Conservation (phyloP, 1,284 basidiomycete species). For the Rhodotorula sp. region DNA sequence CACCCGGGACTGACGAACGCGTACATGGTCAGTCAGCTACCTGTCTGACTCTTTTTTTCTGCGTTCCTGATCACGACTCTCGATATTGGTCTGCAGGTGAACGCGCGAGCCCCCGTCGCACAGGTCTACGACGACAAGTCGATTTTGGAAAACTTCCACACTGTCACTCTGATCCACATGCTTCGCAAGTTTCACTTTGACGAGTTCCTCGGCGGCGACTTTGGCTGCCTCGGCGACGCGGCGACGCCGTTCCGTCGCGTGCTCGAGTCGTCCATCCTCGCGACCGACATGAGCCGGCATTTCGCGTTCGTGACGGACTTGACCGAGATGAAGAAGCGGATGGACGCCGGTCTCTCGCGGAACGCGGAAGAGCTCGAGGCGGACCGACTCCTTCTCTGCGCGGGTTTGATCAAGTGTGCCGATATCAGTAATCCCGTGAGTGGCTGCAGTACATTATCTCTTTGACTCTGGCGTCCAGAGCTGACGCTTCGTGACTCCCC, state of each 20-base stretch:
- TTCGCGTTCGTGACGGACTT: constrained; percentile 75
- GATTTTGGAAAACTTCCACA: constrained; percentile 90
- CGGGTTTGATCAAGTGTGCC: constrained; percentile 89
- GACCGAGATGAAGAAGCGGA: constrained; percentile 49
- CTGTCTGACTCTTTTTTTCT: background rate
- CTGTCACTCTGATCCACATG: constrained; percentile 73
- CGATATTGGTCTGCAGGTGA: constrained; percentile 61
- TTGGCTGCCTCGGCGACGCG: constrained; percentile 43
- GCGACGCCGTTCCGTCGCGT: constrained; percentile 61
- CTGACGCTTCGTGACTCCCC: constrained; percentile 4
- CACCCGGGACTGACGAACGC: constrained; percentile 88
- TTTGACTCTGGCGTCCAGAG: constrained; percentile 1
- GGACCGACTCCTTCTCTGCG: constrained; percentile 72
- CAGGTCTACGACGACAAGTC: constrained; percentile 83
- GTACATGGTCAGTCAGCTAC: constrained; percentile 70
- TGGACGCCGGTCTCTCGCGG: background rate
- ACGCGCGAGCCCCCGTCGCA: constrained; percentile 81
- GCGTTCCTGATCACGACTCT: background rate
- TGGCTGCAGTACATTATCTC: background rate
- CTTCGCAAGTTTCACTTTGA: constrained; percentile 74
- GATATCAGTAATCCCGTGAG: constrained; percentile 91
- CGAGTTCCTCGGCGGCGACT: constrained; percentile 49
- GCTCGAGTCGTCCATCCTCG: constrained; percentile 73
- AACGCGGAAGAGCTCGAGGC: constrained; percentile 46
- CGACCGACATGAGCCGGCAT: constrained; percentile 91